Base-by-base conservation (phyloP, 2,329 filamentous ascomycete species). In the Emergomyces africanus region DNA sequence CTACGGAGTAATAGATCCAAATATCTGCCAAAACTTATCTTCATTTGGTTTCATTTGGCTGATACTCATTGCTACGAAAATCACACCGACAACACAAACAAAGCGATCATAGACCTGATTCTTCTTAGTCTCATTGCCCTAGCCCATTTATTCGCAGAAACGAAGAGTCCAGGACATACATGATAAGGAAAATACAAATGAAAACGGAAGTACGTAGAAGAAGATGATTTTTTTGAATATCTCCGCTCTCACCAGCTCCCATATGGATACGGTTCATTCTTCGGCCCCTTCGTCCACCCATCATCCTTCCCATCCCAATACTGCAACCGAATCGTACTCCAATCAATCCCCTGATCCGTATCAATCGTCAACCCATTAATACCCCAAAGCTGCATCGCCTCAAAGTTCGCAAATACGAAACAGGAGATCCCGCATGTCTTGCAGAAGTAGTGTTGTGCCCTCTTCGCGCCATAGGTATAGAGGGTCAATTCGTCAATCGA, bases 351-450 rank as follows among this genome's bases (percentile, higher is more conserved):
- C 28, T 59, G 35, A 23, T 46, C 54, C 39, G 48, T 33, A 56
- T 62, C 61, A n/a, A 62, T 49, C 57, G 61, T 62, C 51, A 59
- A 51, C 48, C 46, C 59, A 59, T 62, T 62, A 12, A 60, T 18
- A 18, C 18, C 48, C 56, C 8, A 28, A 54, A 60, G 51, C 28
- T 15, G 2, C 30, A 41, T 23, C 18, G 54, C 61, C 12, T 25
- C 44, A 42, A 8, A 12, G 14, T 10, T 5, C 35, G 56, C 59
- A 2, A 57, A 54, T 12, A 50, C 25, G 9, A 63, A 60, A 30
- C 60, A 53, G 3, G 60, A 37, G 14, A 63, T 54, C 10, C 60
- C 61, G 41, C 61, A 63, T 28, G 58, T 63, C 58, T 59, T 59
- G 61, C 61, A 63, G 46, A 63, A 63, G 23, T 55, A 50, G 42